Percentiles rank a stretch among this genome's conserved stretches.
phyloP scores from a whole-genome alignment of 257 asterid species.

The Oldenlandia corymbosa region DNA sequence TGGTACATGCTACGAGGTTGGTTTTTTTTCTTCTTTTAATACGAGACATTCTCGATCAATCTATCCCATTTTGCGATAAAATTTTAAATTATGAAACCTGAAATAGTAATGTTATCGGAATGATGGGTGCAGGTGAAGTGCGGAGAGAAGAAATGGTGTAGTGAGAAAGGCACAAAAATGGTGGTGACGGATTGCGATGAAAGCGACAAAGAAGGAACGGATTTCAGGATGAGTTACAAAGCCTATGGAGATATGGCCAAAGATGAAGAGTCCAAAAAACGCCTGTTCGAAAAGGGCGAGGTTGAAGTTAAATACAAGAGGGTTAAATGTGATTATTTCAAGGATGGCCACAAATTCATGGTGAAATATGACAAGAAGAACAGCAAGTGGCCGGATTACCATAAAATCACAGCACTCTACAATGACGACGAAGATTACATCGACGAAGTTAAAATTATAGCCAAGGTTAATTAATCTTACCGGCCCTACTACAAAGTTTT shows the following conservation, averaged over 20 bases:
- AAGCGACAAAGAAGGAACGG: conserved; percentile 20
- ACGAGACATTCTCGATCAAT: not conserved
- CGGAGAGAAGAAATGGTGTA: conserved; percentile 18
- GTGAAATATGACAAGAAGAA: conserved; percentile 15
- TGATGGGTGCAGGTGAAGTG: conserved; percentile 24
- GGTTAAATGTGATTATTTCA: conserved; percentile 14
- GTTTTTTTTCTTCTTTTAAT: too few relatives aligned
- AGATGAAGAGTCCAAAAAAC: too few relatives aligned
- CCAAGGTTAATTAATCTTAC: too few relatives aligned
- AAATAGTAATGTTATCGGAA: too few relatives aligned
- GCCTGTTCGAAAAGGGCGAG: conserved; percentile 5
- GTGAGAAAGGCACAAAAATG: conserved; percentile 22
- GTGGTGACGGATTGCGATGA: conserved; percentile 27
- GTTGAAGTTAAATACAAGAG: conserved; percentile 23
- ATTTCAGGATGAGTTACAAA: conserved; percentile 17
- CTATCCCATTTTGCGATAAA: not conserved
- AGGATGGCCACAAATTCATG: not conserved
- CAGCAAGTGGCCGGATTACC: conserved; percentile 23
- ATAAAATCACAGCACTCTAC: conserved; percentile 14
- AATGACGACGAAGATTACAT: conserved; percentile 7
- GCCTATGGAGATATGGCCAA: conserved; percentile 22
- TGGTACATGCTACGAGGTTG: conserved; percentile 34
- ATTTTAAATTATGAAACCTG: too few relatives aligned
- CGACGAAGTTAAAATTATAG: not conserved
- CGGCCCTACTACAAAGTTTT: too few relatives aligned